These are phyloP conservation scores for Sphaerulina populicola DNA, from an alignment of 2,329 filamentous ascomycete genomes.

Conservation along the genomic window DNA sequence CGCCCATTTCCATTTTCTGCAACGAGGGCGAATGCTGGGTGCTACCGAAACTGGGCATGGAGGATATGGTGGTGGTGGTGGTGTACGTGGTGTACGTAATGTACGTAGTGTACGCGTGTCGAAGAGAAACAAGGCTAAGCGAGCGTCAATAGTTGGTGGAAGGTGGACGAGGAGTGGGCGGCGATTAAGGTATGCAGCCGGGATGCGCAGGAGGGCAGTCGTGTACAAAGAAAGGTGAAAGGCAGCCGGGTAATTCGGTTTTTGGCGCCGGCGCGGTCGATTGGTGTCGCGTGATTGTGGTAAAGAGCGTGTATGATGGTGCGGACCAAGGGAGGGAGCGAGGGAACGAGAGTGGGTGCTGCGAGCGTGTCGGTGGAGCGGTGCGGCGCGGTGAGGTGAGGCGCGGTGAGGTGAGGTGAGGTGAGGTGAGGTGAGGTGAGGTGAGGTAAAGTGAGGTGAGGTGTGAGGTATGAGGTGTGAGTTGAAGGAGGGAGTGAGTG, in stretches of 20 bases:
- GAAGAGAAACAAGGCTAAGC: conserved; percentile 12
- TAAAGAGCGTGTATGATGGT: neutral
- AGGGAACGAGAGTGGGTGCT: neutral
- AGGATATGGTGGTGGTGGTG: conserved; percentile 1
- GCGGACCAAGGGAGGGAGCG: neutral
- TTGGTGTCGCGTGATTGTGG: neutral
- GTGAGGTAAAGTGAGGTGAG: too few relatives aligned
- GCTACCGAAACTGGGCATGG: conserved; percentile 27
- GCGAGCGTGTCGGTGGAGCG: conserved; percentile 3
- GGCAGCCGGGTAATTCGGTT: neutral
- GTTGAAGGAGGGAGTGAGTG: neutral
- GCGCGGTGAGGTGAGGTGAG: too few relatives aligned
- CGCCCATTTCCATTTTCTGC: conserved; percentile 30
- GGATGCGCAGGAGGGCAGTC: conserved; percentile 4
- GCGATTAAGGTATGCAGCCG: neutral
- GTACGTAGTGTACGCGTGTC: neutral
- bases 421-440: neutral
- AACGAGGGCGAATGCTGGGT: conserved; percentile 22
- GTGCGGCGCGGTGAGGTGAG: neutral
- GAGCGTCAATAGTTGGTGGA: conserved; percentile 15
- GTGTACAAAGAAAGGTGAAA: neutral
- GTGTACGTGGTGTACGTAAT: neutral
- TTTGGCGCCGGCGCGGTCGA: neutral
- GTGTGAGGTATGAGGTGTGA: too few relatives aligned
- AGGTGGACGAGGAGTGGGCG: conserved; percentile 7